Evolutionary conservation across 78 protist species (phyloP), one percentile per base, ranked within the genome.

Genomic region (Polysphondylium violaceum): DNA sequence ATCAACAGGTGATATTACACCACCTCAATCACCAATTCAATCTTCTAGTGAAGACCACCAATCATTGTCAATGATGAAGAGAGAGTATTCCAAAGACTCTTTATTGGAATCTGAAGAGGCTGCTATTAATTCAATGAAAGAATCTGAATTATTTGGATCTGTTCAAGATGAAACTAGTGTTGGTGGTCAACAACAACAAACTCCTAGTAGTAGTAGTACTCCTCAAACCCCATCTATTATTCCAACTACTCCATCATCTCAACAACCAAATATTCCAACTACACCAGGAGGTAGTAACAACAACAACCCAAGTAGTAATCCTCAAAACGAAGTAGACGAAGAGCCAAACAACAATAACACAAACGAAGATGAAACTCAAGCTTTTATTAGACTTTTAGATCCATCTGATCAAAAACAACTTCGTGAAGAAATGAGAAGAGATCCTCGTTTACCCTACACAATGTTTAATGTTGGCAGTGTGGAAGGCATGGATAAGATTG

Each of bases 401-500:
- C 79, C 71, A 40, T 83, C 67, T 21, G 91, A 83, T 44, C 91
- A 83, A 36, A 71, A 19, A 11, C 69, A 71, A 59, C 51, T 83
- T 9, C 21, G 51, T 14, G 79, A 83, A 16, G 91, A 73, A 58
- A 67, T 83, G 77, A 51, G 72, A 33, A 44, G 76, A 35, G 65
- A 83, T 43, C 73, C 77, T 19, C 40, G 63, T n/a, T 43, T 83
- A 25, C 19, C 35, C 21, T 35, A 58, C 7, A 67, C 69, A 1
- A 89, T 77, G 87, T 77, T 64, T n/a, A 89, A 74, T 41, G 76
- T 87, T 74, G 88, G 94, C 16, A 74, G 86, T 51, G 95, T 92
- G 3, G 87, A 92, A 59, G 95, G 95, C 41, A 92, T 92, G 92
- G 95, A 83, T 51, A 92, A 73, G 76, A 65, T 58, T 44, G 89